These are phyloP conservation scores for Salix koriyanagi DNA, from an alignment of 345 rosid genomes.

Conservation along the genomic window DNA sequence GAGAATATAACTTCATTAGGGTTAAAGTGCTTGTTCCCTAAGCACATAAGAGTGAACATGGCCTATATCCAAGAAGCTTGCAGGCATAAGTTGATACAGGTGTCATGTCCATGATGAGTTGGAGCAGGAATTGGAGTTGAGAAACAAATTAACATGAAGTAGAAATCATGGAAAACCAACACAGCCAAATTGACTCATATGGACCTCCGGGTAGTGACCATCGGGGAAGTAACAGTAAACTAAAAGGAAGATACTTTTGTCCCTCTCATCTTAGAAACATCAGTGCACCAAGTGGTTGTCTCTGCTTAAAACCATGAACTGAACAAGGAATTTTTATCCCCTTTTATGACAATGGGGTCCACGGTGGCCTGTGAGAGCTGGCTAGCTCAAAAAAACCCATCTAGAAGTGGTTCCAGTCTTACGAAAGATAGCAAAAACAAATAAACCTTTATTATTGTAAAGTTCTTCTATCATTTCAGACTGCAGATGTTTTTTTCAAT, in stretches of 20 bases:
- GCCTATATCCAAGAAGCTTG: too few species aligned
- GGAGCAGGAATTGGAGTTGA: too few species aligned
- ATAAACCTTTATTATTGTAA: not conserved
- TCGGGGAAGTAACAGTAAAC: not conserved
- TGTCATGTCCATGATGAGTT: too few species aligned
- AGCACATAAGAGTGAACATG: too few species aligned
- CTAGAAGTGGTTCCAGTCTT: not conserved
- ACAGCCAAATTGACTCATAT: not conserved
- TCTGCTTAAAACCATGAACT: not conserved
- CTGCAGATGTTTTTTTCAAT: not conserved
- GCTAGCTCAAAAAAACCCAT: not conserved
- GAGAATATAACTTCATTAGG: not conserved
- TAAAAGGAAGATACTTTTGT: not conserved
- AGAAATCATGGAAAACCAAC: constrained; percentile 7
- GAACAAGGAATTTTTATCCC: not conserved
- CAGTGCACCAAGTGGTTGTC: not conserved
- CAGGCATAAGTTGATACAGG: too few species aligned
- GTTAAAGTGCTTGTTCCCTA: not conserved
- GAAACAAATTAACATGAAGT: not conserved
- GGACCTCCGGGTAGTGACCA: not conserved
- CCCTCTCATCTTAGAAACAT: not conserved
- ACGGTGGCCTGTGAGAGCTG: not conserved
- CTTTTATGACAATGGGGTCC: not conserved
- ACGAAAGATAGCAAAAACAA: not conserved
- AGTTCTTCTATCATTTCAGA: not conserved